Conservation (phyloP, 352 stramenopile genomes). For the Phytophthora cryptogea region DNA sequence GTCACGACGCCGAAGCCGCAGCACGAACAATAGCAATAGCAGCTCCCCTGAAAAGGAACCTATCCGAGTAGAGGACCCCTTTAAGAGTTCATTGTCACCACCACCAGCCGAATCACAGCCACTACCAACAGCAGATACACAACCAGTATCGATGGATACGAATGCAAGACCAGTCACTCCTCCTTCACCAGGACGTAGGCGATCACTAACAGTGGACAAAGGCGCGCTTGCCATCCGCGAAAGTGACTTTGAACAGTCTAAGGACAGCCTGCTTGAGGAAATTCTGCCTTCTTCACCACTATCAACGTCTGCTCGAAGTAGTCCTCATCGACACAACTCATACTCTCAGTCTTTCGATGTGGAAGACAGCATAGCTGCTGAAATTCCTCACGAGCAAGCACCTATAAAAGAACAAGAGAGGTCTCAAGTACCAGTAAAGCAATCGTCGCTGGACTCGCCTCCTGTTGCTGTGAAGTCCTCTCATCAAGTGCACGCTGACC, state of each 20-base stretch:
- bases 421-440: not conserved
- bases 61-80: constrained; percentile 8
- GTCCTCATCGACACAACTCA: constrained; percentile 39
- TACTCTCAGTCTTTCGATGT: constrained; percentile 59
- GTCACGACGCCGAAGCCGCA: constrained; percentile 9
- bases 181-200: constrained; percentile 36
- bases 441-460: not conserved
- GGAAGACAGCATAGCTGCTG: constrained; percentile 23
- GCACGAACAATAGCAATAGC: constrained; percentile 13
- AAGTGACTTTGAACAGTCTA: constrained; percentile 69
- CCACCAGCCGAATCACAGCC: constrained; percentile 16
- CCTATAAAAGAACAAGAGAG: constrained; percentile 1
- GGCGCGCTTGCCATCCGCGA: constrained; percentile 48
- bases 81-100: constrained; percentile 11
- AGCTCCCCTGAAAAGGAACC: constrained; percentile 32
- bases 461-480: not conserved
- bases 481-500: not conserved
- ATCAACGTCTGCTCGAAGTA: constrained; percentile 22
- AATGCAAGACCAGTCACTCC: constrained; percentile 5
- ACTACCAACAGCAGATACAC: constrained; percentile 10
- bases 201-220: constrained; percentile 50
- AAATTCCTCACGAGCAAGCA: constrained; percentile 8
- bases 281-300: constrained; percentile 42
- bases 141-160: not conserved
- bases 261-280: constrained; percentile 70